Base-by-base conservation (phyloP, 2,329 filamentous ascomycete genomes). In the Aspergillus sp. region DNA sequence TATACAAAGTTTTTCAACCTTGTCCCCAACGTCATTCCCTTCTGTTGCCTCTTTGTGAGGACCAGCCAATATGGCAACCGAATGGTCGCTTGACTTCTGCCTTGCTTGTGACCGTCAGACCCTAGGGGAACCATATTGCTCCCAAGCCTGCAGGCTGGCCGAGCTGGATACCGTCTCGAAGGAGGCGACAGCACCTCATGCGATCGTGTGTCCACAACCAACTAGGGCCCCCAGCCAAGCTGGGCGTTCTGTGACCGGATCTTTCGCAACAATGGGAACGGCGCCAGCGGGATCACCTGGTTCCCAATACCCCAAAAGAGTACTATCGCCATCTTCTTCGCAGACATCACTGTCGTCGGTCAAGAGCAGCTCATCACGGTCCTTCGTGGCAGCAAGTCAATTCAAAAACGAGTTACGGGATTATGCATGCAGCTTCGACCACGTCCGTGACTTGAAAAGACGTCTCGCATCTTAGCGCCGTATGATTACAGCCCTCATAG, bases 31-130 rank as follows among this genome's bases (percentile, higher is more conserved):
- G 28, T 3, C 5, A 60, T 38, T 41, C 28, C 21, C 41, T 48
- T 30, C 28, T 25, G 17, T 13, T 23, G 9, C 17, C 15, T 13
- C 17, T n/a, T 12, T 45, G 10, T 9, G 41, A 5, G 41, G 17
- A 8, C 41, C 38, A n/a, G 15, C 55, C 51, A 70, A 19, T 32
- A 77, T 77, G 74, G 70, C 75, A 21, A 74, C 73, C 21, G 72
- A 71, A 72, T 97, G 93, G 92, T 91, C 91, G 70, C 91, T 90
- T 77, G 89, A 96, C 79, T 97, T 92, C 85, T 97, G 93, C 84
- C 87, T 97, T 70, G 88, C 90, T 81, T 97, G 93, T 82, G 93
- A 97, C 81, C 89, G 90, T 80, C 91, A 96, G 80, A 92, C 90
- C 62, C 86, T 91, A 66, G 88, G 88, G 59, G 88, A 88, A 63